Conservation (phyloP, 306 rosid species). For the Castanea crenata region DNA sequence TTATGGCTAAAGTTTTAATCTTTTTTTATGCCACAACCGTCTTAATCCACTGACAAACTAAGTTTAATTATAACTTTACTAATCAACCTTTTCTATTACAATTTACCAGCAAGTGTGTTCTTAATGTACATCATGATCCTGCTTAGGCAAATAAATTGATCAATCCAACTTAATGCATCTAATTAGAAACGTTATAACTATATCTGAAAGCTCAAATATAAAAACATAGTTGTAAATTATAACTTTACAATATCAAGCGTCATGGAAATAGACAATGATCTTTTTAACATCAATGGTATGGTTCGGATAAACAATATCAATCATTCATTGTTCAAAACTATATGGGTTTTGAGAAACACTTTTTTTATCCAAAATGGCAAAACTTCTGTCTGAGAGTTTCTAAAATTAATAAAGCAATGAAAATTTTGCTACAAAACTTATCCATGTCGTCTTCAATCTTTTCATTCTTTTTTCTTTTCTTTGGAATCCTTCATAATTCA, state of each 20-base stretch:
- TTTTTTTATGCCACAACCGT: not conserved
- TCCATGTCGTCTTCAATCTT: slow-evolving; percentile 33
- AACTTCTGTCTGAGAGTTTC: not conserved
- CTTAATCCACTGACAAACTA: not conserved
- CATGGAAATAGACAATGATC: not conserved
- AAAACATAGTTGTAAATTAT: too few relatives aligned
- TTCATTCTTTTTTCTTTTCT: slow-evolving; percentile 19
- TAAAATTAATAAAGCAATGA: not conserved
- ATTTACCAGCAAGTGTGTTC: not conserved
- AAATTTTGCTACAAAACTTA: slow-evolving; percentile 1
- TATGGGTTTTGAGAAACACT: too few relatives aligned
- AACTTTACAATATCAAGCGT: not conserved
- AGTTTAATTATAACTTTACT: not conserved
- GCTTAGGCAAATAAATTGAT: not conserved
- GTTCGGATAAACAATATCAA: too few relatives aligned
- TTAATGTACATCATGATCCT: not conserved
- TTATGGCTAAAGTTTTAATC: slow-evolving; percentile 15
- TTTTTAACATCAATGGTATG: too few relatives aligned
- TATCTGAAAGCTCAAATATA: too few relatives aligned
- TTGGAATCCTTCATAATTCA: slow-evolving; percentile 22
- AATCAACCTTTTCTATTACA: not conserved
- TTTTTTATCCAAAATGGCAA: too few relatives aligned
- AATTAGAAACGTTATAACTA: not conserved
- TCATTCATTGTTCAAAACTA: too few relatives aligned
- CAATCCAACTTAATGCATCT: not conserved